phyloP scores from a whole-genome alignment of 305 asterid species.

The Andrographis paniculata region DNA sequence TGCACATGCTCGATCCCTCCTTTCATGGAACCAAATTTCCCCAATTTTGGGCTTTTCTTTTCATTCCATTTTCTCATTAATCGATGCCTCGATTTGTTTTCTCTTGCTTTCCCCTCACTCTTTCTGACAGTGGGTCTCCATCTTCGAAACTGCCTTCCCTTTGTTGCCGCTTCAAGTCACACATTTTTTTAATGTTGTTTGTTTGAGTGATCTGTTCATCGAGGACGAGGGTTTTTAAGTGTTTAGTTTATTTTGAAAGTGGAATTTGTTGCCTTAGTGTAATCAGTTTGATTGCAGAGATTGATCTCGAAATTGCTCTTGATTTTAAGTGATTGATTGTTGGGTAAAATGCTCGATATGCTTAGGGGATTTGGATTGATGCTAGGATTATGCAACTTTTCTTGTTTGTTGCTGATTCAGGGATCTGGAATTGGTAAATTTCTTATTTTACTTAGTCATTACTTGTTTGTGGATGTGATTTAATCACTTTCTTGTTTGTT shows the following conservation, averaged over 20 bases:
- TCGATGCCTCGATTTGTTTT: no score
- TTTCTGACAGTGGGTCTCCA: slow-evolving; percentile 59
- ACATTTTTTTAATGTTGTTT: slow-evolving; percentile 22
- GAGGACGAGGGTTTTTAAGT: slow-evolving; percentile 6
- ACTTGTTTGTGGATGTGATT: neutral
- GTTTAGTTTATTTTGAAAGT: slow-evolving; percentile 1
- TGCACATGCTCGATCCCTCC: neutral
- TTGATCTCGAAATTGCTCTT: neutral
- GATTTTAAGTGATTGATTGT: neutral
- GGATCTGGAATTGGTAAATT: slow-evolving; percentile 68
- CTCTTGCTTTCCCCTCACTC: slow-evolving; percentile 63
- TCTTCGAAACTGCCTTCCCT: slow-evolving; percentile 39
- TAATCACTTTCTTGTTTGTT: slow-evolving; percentile 1
- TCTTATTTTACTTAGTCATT: slow-evolving; percentile 12
- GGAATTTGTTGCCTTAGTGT: slow-evolving; percentile 11
- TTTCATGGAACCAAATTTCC: slow-evolving; percentile 26
- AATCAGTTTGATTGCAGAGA: no score
- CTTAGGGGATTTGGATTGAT: slow-evolving; percentile 37
- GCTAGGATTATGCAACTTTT: slow-evolving; percentile 40
- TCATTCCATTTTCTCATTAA: neutral
- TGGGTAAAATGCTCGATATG: slow-evolving; percentile 53
- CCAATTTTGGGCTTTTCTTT: slow-evolving; percentile 24
- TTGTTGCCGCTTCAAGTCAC: slow-evolving; percentile 19
- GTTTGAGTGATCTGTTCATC: slow-evolving; percentile 10
- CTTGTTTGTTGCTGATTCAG: slow-evolving; percentile 42